Percentiles rank a stretch among this genome's conserved stretches.
phyloP scores from a whole-genome alignment of 352 stramenopile species.

The Phytophthora citrophthora region DNA sequence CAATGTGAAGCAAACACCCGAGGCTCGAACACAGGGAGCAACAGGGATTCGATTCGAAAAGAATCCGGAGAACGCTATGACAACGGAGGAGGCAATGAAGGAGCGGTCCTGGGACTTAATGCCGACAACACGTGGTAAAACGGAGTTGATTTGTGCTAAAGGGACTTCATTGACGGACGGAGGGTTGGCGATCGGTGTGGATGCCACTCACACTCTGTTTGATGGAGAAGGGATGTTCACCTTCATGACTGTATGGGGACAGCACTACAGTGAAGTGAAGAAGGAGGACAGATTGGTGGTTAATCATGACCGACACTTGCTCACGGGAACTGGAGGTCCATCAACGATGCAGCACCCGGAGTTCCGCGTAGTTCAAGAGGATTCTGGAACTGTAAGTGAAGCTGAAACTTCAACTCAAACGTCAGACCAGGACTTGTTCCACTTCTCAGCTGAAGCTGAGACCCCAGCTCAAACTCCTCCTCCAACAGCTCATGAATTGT shows the following conservation, averaged over 20 bases:
- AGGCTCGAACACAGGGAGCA: constrained; percentile 18
- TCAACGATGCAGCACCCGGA: constrained; percentile 48
- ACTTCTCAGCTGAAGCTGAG: not conserved
- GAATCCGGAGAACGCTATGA: constrained; percentile 17
- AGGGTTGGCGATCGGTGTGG: constrained; percentile 51
- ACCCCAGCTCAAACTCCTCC: constrained; percentile 10
- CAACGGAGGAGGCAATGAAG: constrained; percentile 44
- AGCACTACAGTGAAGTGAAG: constrained; percentile 49
- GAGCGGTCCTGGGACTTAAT: constrained; percentile 45
- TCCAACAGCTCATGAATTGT: constrained; percentile 46
- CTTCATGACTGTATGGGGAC: constrained; percentile 66
- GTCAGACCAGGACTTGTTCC: too few species aligned
- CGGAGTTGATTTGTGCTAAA: constrained; percentile 45
- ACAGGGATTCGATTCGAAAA: constrained; percentile 46
- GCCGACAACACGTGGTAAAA: constrained; percentile 15
- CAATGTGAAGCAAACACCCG: constrained; percentile 36
- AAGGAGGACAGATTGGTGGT: constrained; percentile 35
- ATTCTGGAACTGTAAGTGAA: not conserved
- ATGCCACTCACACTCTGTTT: constrained; percentile 52
- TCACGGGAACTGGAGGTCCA: constrained; percentile 21
- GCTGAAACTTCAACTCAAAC: not conserved
- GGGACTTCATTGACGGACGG: constrained; percentile 51
- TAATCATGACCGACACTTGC: constrained; percentile 49
- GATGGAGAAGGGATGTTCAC: constrained; percentile 63
- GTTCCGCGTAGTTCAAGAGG: constrained; percentile 34